Evolutionary conservation across 1,139 yeast species (phyloP).

Genomic region (Protomyces lactucae-debilis): DNA sequence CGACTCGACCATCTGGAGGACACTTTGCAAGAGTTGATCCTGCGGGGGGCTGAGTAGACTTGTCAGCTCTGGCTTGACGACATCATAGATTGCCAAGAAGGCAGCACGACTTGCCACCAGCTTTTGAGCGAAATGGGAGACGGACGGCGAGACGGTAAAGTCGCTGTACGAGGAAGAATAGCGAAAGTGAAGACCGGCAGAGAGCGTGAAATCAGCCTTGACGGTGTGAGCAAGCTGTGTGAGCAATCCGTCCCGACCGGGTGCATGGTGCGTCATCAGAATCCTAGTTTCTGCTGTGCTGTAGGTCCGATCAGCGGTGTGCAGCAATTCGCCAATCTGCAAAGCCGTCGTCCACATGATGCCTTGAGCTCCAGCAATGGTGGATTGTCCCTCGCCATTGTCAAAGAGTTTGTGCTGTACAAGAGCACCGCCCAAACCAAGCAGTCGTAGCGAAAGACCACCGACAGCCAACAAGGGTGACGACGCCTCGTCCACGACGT

Average conservation of each 20-base stretch:
- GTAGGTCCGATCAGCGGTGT: constrained; percentile 45
- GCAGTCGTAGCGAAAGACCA: constrained; percentile 50
- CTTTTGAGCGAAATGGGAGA: constrained; percentile 59
- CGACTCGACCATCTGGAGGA: constrained; percentile 58
- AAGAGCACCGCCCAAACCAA: constrained; percentile 70
- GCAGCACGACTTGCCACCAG: constrained; percentile 60
- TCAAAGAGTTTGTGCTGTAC: constrained; percentile 66
- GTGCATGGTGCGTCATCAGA: constrained; percentile 65
- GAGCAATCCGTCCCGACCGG: constrained; percentile 58
- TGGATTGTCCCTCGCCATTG: constrained; percentile 50
- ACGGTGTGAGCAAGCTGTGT: constrained; percentile 64
- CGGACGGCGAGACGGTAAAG: constrained; percentile 57
- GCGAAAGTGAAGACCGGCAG: constrained; percentile 67
- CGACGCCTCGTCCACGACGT: constrained; percentile 55
- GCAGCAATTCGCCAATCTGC: constrained; percentile 61
- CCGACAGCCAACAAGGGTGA: constrained; percentile 39
- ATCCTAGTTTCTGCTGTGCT: constrained; percentile 51
- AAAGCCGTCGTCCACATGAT: constrained; percentile 69
- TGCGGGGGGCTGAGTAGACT: constrained; percentile 41
- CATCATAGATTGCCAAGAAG: constrained; percentile 60
- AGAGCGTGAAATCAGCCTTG: constrained; percentile 66
- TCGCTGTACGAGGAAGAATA: constrained; percentile 71
- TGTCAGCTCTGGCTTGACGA: constrained; percentile 52
- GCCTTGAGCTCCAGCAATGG: constrained; percentile 64
- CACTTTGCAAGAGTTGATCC: constrained; percentile 47